Evolutionary conservation across 371 early-diverging fungal species (phyloP).

Genomic region (Mortierella sp.): DNA sequence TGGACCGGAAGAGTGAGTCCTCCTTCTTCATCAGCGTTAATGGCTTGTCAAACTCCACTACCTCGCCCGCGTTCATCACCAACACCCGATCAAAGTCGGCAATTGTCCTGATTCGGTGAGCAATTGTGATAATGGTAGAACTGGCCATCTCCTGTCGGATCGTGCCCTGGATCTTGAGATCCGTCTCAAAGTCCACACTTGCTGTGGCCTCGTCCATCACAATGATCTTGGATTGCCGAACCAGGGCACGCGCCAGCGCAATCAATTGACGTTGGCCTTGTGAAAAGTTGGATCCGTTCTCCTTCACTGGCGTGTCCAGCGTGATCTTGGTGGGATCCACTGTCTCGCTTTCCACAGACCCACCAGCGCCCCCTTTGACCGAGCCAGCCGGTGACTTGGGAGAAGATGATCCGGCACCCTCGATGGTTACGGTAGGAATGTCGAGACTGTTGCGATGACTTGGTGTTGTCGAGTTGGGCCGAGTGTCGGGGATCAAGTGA

Average conservation of each 20-base stretch:
- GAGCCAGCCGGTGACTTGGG: too few relatives aligned
- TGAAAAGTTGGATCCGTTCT: constrained; percentile 84
- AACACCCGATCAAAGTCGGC: constrained; percentile 91
- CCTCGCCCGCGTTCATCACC: constrained; percentile 82
- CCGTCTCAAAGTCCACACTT: constrained; percentile 74
- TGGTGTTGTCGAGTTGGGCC: constrained; percentile 50
- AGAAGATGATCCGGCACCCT: too few relatives aligned
- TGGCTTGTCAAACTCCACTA: constrained; percentile 84
- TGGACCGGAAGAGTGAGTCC: constrained; percentile 67
- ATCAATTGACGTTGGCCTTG: constrained; percentile 93
- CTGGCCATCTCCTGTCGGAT: constrained; percentile 77
- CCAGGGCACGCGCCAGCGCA: constrained; percentile 85
- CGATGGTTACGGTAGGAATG: too few relatives aligned
- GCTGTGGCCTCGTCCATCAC: constrained; percentile 92
- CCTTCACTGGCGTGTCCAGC: constrained; percentile 69
- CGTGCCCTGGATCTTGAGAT: constrained; percentile 80
- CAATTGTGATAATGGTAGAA: constrained; percentile 78
- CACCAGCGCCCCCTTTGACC: too few relatives aligned
- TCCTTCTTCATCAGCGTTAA: constrained; percentile 62
- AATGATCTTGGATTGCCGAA: constrained; percentile 78
- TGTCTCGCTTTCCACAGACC: too few relatives aligned
- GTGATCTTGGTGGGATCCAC: too few relatives aligned
- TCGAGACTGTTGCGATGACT: too few relatives aligned
- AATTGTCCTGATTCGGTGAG: constrained; percentile 85
- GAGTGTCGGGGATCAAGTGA: constrained; percentile 70